A percentile compares a stretch with the other conserved stretches of the same genome.
phyloP scores from a whole-genome alignment of 257 asterid species.

The Nicotiana tabacum region DNA sequence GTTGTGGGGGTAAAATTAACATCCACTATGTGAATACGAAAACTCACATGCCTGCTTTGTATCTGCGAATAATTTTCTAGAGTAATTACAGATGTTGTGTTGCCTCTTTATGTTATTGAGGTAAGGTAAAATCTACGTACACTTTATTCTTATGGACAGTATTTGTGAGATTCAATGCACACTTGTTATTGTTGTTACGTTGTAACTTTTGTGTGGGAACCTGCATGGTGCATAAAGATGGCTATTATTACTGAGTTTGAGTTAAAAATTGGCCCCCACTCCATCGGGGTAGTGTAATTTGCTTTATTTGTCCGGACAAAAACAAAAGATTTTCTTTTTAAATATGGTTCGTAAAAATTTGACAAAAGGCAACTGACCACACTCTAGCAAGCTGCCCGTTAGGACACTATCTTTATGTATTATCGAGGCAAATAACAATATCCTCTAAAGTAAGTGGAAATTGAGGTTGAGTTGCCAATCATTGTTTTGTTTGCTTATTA shows the following conservation, averaged over 20 bases:
- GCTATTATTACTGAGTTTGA: neutral
- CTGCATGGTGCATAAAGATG: neutral
- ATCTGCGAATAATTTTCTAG: no score
- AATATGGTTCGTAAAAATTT: neutral
- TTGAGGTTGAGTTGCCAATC: neutral
- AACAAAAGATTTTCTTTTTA: neutral
- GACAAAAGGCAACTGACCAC: neutral
- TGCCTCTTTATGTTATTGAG: no score
- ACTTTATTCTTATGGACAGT: no score
- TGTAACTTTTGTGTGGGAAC: neutral
- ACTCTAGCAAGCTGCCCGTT: neutral
- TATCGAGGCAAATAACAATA: neutral
- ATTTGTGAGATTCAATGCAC: no score
- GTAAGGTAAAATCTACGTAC: no score
- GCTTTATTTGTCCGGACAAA: neutral
- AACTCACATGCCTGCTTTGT: neutral
- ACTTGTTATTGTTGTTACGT: neutral
- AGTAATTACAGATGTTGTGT: no score
- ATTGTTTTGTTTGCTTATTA: neutral
- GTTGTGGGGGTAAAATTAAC: neutral
- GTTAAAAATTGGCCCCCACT: neutral
- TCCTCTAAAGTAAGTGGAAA: slow-evolving; percentile 3
- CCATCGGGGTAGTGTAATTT: neutral
- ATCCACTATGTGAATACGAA: neutral
- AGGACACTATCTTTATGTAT: neutral